Evolutionary conservation across 2,329 filamentous ascomycete species (phyloP), one percentile per base, ranked within the genome.

Genomic region (Colletotrichum sp.): DNA sequence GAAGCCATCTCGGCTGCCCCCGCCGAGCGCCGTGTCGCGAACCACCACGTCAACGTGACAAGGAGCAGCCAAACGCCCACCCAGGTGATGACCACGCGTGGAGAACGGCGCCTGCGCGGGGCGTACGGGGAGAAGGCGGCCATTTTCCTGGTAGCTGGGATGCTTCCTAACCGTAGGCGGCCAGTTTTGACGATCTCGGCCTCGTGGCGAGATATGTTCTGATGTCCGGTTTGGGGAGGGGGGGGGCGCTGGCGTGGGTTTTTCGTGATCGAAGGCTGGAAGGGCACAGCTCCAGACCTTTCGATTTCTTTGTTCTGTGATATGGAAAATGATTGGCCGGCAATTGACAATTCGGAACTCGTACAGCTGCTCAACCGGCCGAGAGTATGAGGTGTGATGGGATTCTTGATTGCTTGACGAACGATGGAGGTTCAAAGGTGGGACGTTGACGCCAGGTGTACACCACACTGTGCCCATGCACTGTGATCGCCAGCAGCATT

Each of bases 11-110:
- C 44, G 6, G 15, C 52, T 9, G 39, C 61, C 52, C 52, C 36
- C 27, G 68, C 67, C 19, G 39, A 61, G 16, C 69, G 65, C 69
- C 72, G 57, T 63, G 49, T 73, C 52, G 52, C 49, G 61, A 77
- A 61, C 69, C 75, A 76, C 78, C 75, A 77, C 34, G 72, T 72
- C 32, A 79, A 39, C 19, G 75, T 61, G 30, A 79, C 57, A 5
- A 75, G 36, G n/a, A 69, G 16, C 11, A 78, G 36, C 72, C 78
- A 79, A 13, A 74, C 64, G 19, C 44, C 72, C 29, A 79, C 59
- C 77, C 78, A 79, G 19, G 57, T 69, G 61, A 76, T 27, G 27
- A 76, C 66, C 19, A 79, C 39, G 29, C 59, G 62, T 29, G 65
- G 69, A 8, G 76, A 73, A 6, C 72, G 73, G 30, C 78, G 74